Conservation (phyloP, 192 early-diverging fungal species). For the Kappamyces sp. region DNA sequence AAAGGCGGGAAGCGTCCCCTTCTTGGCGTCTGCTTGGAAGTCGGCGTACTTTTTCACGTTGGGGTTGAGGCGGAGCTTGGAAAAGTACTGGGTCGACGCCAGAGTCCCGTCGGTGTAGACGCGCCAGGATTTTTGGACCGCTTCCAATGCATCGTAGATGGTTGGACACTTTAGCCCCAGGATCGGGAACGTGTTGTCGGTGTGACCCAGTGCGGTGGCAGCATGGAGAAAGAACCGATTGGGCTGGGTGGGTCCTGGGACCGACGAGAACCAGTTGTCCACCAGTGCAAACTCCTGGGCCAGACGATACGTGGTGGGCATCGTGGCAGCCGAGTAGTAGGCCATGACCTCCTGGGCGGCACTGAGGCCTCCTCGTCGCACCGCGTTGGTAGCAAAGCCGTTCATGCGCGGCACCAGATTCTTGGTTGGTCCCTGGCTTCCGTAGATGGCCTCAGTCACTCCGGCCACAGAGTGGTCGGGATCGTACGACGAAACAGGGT, state of each 20-base stretch:
- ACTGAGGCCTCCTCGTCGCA: not conserved
- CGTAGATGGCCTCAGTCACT: not conserved
- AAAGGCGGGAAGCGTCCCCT: conserved; percentile 20
- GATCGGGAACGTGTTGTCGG: conserved; percentile 2
- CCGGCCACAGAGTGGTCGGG: not conserved
- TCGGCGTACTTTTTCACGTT: too few species aligned
- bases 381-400: conserved; percentile 19
- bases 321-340: not conserved
- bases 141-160: conserved; percentile 15
- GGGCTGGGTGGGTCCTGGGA: conserved; percentile 24
- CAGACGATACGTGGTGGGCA: conserved; percentile 18
- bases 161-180: conserved; percentile 14
- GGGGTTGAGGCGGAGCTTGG: conserved; percentile 10
- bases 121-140: conserved; percentile 11
- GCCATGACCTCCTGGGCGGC: too few species aligned
- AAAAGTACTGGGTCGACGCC: conserved; percentile 15
- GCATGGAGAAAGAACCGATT: conserved; percentile 22
- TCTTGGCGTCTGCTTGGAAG: conserved; percentile 18
- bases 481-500: too few species aligned
- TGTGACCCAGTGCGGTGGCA: conserved; percentile 12
- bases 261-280: conserved; percentile 22
- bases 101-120: conserved; percentile 18
- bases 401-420: not conserved
- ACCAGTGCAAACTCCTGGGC: conserved; percentile 22
- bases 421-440: not conserved